Conservation (phyloP, 768 basidiomycete genomes). For the Mycena alexandri region DNA sequence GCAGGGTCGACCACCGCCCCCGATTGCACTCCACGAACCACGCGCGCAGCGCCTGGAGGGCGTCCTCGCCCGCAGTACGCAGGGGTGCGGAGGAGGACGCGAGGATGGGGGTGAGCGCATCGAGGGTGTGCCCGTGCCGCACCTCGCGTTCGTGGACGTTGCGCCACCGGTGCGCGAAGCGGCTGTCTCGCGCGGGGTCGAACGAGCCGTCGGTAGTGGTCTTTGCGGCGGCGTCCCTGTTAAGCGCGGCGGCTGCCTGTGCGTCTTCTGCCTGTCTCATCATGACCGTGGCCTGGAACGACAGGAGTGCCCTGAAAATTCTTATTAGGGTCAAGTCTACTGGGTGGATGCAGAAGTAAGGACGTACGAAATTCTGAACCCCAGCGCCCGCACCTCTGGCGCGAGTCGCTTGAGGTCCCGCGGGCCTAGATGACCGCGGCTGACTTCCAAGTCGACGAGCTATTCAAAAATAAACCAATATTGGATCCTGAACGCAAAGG, state of each 20-base stretch:
- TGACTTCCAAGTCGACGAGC: conserved; percentile 56
- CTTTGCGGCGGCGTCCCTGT: too few relatives aligned
- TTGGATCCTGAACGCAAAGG: too few relatives aligned
- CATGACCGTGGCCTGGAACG: conserved; percentile 55
- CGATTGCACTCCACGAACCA: conserved; percentile 56
- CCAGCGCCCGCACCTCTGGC: conserved; percentile 53
- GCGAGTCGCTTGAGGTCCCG: conserved; percentile 55
- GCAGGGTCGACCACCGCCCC: conserved; percentile 50
- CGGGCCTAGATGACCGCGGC: conserved; percentile 58
- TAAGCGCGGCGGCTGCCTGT: conserved; percentile 32
- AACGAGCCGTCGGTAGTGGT: too few relatives aligned
- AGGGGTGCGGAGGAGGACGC: conserved; percentile 51
- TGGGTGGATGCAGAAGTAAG: too few relatives aligned
- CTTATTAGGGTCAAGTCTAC: too few relatives aligned
- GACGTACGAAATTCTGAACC: conserved; percentile 53
- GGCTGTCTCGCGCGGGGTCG: conserved; percentile 39
- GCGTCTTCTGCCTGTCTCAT: conserved; percentile 45
- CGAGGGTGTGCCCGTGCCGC: conserved; percentile 57
- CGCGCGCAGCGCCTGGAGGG: conserved; percentile 38
- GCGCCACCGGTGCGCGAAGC: conserved; percentile 47
- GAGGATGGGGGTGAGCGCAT: conserved; percentile 58
- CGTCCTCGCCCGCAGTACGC: conserved; percentile 48
- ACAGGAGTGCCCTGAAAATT: too few relatives aligned
- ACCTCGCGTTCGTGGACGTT: conserved; percentile 50
- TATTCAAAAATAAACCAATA: too few relatives aligned